Base-by-base conservation (phyloP, 306 rosid genomes). In the Sicyos edulis region DNA sequence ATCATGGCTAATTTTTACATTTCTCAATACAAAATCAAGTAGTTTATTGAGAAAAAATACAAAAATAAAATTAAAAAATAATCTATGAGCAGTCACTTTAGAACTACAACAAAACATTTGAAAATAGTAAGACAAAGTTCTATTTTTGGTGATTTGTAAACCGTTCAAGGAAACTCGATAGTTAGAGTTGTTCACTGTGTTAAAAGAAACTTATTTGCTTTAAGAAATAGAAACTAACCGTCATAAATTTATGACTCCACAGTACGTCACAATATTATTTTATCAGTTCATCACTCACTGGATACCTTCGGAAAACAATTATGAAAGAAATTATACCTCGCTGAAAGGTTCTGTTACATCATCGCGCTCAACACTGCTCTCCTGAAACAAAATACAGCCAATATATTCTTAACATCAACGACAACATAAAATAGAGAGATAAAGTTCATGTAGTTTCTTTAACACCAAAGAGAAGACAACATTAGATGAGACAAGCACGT, bases 331-430 rank as follows among this genome's bases (percentile, higher is more conserved):
- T 9, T 20, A 72, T 83, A 93, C 99, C 99, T 93, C 99, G 20
- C 91, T 91, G 84, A 93, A 93, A 77, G 99, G 99, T 79, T 93
- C 99, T 82, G 64, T 85, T 73, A 93, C 79, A 83, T 93, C 92
- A 42, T 93, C 97, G 61, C 83, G 82, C 79, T 93, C 97, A 32
- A 93, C 95, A 77, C 97, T 83, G 81, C 97, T 93, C 81, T 93
- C 99, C 99, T 93, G 89, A 65, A 78, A 60, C 55, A 86, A 78
- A 73, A 42, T 59, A 37, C 75, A 71, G 10, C 58, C 24, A 51
- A 69, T 26, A 32, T 63, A 69, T 51, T 20, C 19, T 24, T 9
- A 69, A 51, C 44, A 63, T 55, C 54, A 72, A 14, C 21, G 75
- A 72, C 29, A 14, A 55, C 40, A 37, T 54, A 8, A 72, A 72